Percentiles rank a stretch among this genome's conserved stretches.
Conservation (phyloP, 1,284 basidiomycete species). For the Coriolopsis trogii region DNA sequence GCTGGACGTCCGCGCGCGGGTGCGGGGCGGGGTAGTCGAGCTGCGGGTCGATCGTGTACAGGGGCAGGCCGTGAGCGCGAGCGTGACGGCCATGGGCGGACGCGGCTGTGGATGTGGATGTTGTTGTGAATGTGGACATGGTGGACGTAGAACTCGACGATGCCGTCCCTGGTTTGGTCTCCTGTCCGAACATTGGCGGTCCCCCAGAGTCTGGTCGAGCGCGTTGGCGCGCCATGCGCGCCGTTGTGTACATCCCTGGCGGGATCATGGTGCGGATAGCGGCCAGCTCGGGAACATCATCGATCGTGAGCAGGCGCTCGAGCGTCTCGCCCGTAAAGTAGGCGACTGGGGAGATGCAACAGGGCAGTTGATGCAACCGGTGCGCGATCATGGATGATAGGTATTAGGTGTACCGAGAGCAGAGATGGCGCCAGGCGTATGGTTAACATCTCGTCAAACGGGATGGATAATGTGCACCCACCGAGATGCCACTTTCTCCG, state of each 20-base stretch:
- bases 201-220: constrained; percentile 21
- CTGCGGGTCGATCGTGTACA: constrained; percentile 18
- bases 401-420: too few relatives aligned
- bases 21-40: constrained; percentile 1
- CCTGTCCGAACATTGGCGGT: constrained; percentile 3
- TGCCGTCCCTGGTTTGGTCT: constrained; percentile 1
- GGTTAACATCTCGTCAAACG: neutral
- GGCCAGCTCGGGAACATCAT: constrained; percentile 56
- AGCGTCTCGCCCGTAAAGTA: constrained; percentile 73
- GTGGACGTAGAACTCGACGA: too few relatives aligned
- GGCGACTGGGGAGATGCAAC: constrained; percentile 54
- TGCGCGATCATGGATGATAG: too few relatives aligned
- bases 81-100: neutral
- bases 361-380: too few relatives aligned
- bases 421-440: neutral
- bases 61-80: constrained; percentile 5
- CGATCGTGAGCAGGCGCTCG: constrained; percentile 64
- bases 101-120: neutral
- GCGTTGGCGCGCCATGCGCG: constrained; percentile 35
- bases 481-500: constrained; percentile 81
- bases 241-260: constrained; percentile 42
- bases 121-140: neutral
- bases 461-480: constrained; percentile 38
- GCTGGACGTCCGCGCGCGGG: constrained; percentile 8
- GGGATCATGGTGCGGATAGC: constrained; percentile 52